Conservation (phyloP, 129 eudicot species). For the Oenanthe sinensis region DNA sequence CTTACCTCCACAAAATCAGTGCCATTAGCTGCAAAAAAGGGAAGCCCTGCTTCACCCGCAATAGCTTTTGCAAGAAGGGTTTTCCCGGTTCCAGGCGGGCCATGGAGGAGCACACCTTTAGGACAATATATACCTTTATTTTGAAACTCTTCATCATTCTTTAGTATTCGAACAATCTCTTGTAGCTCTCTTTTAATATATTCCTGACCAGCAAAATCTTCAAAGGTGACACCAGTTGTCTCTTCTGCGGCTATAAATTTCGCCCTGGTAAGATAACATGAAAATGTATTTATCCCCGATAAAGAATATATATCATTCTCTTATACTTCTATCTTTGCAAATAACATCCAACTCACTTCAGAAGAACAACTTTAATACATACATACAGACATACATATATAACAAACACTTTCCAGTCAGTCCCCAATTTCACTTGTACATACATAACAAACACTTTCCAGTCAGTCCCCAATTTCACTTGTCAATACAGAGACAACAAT, state of each 20-base stretch:
- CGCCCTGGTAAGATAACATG: slow-evolving; percentile 42
- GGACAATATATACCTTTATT: slow-evolving; percentile 91
- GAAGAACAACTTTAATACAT: neutral
- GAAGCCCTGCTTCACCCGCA: slow-evolving; percentile 99
- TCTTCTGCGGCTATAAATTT: slow-evolving; percentile 92
- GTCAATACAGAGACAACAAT: neutral
- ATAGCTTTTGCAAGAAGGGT: slow-evolving; percentile 94
- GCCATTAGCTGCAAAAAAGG: slow-evolving; percentile 90
- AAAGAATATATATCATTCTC: neutral
- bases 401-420: neutral
- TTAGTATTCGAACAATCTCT: slow-evolving; percentile 82
- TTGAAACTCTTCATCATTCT: slow-evolving; percentile 76
- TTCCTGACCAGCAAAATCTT: slow-evolving; percentile 98
- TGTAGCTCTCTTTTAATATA: slow-evolving; percentile 86
- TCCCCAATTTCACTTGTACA: neutral
- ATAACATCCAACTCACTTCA: neutral
- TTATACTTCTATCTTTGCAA: neutral
- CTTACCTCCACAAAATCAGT: slow-evolving; percentile 96
- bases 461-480: neutral
- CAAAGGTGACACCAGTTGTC: slow-evolving; percentile 83
- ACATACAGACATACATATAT: neutral
- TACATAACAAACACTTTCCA: neutral
- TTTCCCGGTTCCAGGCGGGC: slow-evolving; percentile 99
- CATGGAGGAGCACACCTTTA: slow-evolving; percentile 90
- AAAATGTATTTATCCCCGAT: neutral